Evolutionary conservation across 441 rosid genomes (phyloP).

Genomic region (Isatis lusitanica): DNA sequence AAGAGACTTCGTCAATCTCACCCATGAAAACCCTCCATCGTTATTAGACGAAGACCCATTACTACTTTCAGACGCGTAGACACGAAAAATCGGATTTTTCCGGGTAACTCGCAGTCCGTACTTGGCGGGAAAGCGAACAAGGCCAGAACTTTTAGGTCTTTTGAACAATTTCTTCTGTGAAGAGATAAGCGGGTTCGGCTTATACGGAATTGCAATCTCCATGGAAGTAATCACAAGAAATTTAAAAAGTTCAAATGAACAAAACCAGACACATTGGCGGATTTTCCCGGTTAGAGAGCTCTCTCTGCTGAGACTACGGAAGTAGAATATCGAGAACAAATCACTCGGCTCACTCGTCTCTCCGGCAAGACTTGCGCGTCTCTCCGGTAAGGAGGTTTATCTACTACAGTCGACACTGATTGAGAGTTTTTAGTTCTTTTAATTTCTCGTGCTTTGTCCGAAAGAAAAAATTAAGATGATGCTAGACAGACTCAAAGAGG

Average conservation of each 20-base stretch:
- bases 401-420: constrained; percentile 10
- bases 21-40: constrained; percentile 61
- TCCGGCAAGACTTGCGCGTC: constrained; percentile 24
- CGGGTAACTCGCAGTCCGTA: constrained; percentile 36
- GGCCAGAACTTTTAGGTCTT: constrained; percentile 27
- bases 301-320: neutral
- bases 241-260: neutral
- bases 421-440: neutral
- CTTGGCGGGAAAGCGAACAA: constrained; percentile 39
- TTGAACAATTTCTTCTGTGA: constrained; percentile 34
- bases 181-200: constrained; percentile 46
- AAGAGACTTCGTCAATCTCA: constrained; percentile 44
- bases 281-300: neutral
- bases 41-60: constrained; percentile 43
- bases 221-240: constrained; percentile 13
- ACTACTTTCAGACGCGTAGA: constrained; percentile 48
- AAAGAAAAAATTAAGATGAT: neutral
- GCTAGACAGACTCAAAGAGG: neutral
- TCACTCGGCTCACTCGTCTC: neutral
- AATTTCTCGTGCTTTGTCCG: neutral
- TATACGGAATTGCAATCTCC: constrained; percentile 42
- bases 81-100: constrained; percentile 39
- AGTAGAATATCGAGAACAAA: neutral
- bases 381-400: constrained; percentile 36
- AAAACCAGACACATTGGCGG: constrained; percentile 15